These are phyloP conservation scores for Grosmannia penicillata DNA, from an alignment of 2,329 filamentous ascomycete genomes.

Conservation along the genomic window DNA sequence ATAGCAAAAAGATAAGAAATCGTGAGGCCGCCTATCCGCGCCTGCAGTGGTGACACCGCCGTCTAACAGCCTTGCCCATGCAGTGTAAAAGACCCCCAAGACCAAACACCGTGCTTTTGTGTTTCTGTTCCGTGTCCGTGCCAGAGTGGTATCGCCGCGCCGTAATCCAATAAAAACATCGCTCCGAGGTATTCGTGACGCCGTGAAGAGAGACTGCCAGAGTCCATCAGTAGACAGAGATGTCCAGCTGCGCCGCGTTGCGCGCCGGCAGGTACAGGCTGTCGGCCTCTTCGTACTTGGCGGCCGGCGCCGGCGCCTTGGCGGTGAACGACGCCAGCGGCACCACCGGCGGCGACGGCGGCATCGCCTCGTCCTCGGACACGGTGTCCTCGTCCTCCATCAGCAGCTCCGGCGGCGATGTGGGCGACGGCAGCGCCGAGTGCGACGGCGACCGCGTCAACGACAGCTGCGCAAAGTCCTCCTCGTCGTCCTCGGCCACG, in stretches of 20 bases:
- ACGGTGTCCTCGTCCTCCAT: slow-evolving; percentile 44
- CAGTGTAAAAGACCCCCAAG: not conserved
- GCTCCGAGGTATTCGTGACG: not conserved
- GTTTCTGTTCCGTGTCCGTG: slow-evolving; percentile 2
- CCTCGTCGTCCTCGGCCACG: slow-evolving; percentile 43
- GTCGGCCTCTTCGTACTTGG: slow-evolving; percentile 28
- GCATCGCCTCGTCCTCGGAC: slow-evolving; percentile 59
- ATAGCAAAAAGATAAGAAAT: not conserved
- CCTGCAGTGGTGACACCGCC: slow-evolving; percentile 8
- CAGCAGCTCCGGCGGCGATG: slow-evolving; percentile 50
- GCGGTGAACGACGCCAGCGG: slow-evolving; percentile 39
- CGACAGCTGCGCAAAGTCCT: slow-evolving; percentile 49
- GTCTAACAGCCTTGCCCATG: not conserved
- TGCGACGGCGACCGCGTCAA: slow-evolving; percentile 57
- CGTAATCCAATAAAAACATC: not conserved
- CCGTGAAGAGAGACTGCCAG: not conserved
- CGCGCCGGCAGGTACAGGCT: slow-evolving; percentile 38
- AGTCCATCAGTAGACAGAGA: slow-evolving; percentile 36
- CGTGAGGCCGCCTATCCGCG: not conserved
- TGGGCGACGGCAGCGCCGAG: slow-evolving; percentile 19
- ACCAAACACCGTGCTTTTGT: slow-evolving; percentile 2
- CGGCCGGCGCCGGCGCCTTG: slow-evolving; percentile 15
- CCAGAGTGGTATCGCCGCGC: slow-evolving; percentile 2
- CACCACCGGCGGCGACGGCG: slow-evolving; percentile 49
- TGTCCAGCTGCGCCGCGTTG: slow-evolving; percentile 34